These are phyloP conservation scores for Avicennia marina DNA, from an alignment of 257 asterid species.

Conservation along the genomic window DNA sequence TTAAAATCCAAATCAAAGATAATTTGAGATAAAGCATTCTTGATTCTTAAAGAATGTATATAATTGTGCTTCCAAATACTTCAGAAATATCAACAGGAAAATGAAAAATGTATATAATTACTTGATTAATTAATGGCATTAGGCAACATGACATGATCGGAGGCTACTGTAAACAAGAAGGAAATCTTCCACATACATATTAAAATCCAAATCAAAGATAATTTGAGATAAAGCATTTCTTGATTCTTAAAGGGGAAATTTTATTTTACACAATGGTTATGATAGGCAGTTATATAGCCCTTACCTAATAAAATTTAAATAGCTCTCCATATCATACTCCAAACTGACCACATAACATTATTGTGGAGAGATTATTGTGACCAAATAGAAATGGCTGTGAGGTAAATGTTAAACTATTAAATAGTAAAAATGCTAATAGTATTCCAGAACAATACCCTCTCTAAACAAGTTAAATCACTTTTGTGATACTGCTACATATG, in stretches of 20 bases:
- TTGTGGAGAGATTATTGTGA: neutral
- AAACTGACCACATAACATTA: conserved; percentile 5
- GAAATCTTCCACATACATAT: neutral
- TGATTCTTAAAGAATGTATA: too few relatives aligned
- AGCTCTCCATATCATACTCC: neutral
- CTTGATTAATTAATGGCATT: neutral
- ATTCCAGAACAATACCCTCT: neutral
- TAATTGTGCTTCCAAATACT: too few relatives aligned
- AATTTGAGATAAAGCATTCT: neutral
- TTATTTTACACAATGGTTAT: neutral
- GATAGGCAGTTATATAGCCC: neutral
- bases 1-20: neutral
- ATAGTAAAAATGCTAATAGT: neutral
- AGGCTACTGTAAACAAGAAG: conserved; percentile 3
- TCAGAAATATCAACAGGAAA: too few relatives aligned
- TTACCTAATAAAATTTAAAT: neutral
- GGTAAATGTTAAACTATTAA: neutral
- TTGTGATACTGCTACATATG: neutral
- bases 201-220: neutral
- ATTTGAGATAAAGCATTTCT: neutral
- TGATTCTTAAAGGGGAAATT: neutral
- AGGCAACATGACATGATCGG: neutral
- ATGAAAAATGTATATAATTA: too few relatives aligned
- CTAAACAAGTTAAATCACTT: neutral
- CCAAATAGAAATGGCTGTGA: neutral